Percentiles rank a stretch among this genome's conserved stretches.
Conservation (phyloP, 202 grass and related monocot species). For the Setaria italica region DNA sequence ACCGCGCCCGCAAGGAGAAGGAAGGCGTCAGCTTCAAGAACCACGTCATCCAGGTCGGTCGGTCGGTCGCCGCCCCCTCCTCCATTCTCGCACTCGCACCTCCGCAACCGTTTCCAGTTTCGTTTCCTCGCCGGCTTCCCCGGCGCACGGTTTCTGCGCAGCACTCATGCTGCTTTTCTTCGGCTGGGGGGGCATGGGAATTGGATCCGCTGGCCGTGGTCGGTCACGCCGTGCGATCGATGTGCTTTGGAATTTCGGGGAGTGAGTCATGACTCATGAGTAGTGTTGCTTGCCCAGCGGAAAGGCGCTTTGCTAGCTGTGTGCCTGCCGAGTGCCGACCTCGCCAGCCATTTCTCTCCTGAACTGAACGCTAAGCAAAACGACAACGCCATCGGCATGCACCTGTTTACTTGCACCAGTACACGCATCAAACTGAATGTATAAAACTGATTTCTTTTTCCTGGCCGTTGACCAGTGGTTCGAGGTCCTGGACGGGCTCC, state of each 20-base stretch:
- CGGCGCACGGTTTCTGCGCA: not conserved
- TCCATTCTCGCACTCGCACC: not conserved
- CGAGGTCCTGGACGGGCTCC: constrained; percentile 87
- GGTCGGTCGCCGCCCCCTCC: not conserved
- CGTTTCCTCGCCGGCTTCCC: not conserved
- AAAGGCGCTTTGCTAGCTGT: not conserved
- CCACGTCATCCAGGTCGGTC: constrained; percentile 90
- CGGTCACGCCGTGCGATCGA: constrained; percentile 14
- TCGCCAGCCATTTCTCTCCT: not conserved
- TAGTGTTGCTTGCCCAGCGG: not conserved
- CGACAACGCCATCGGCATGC: constrained; percentile 41
- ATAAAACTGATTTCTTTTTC: not conserved
- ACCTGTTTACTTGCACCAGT: constrained; percentile 3
- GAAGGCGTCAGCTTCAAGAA: constrained; percentile 90
- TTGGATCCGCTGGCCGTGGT: constrained; percentile 31
- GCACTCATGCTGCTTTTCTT: not conserved
- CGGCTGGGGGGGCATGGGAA: not conserved
- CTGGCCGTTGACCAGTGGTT: constrained; percentile 67
- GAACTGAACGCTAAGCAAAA: constrained; percentile 10
- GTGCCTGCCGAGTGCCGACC: constrained; percentile 20
- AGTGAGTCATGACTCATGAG: too few species aligned
- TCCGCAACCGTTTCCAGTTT: not conserved
- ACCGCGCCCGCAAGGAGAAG: constrained; percentile 91
- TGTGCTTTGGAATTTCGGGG: constrained; percentile 23
- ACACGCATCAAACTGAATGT: not conserved